Conservation (phyloP, 345 rosid genomes). For the Conringia planisiliqua region DNA sequence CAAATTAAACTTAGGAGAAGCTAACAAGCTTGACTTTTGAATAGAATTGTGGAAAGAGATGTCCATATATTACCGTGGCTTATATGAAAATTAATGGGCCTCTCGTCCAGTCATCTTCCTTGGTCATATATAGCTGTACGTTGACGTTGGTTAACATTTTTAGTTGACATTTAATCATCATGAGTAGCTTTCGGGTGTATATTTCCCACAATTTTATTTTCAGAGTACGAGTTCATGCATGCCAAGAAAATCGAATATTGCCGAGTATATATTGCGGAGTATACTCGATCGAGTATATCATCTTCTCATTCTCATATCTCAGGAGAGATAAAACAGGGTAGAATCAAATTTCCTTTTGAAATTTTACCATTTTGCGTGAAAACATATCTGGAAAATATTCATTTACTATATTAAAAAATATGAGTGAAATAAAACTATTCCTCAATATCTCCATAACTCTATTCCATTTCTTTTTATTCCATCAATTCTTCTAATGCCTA, state of each 20-base stretch:
- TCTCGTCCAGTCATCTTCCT: background rate
- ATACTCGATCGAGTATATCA: no score
- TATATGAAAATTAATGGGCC: background rate
- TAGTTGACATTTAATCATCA: background rate
- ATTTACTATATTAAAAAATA: no score
- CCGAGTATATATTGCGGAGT: no score
- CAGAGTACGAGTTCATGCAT: background rate
- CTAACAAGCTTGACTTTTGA: constrained; percentile 25
- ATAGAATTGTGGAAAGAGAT: constrained; percentile 1
- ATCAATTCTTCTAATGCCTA: background rate
- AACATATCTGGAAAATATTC: background rate
- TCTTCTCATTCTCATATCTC: no score
- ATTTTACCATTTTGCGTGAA: background rate
- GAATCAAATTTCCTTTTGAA: no score
- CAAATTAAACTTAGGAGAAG: constrained; percentile 9
- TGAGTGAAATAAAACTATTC: no score
- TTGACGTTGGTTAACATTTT: background rate
- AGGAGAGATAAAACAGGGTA: no score
- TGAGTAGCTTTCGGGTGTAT: no score
- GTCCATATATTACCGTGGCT: background rate
- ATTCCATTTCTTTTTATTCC: background rate
- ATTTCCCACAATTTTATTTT: no score
- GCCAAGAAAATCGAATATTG: background rate
- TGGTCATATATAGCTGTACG: background rate
- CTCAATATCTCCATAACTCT: no score